Evolutionary conservation across 1,284 basidiomycete species (phyloP).

Genomic region (Naganishia liquefaciens): DNA sequence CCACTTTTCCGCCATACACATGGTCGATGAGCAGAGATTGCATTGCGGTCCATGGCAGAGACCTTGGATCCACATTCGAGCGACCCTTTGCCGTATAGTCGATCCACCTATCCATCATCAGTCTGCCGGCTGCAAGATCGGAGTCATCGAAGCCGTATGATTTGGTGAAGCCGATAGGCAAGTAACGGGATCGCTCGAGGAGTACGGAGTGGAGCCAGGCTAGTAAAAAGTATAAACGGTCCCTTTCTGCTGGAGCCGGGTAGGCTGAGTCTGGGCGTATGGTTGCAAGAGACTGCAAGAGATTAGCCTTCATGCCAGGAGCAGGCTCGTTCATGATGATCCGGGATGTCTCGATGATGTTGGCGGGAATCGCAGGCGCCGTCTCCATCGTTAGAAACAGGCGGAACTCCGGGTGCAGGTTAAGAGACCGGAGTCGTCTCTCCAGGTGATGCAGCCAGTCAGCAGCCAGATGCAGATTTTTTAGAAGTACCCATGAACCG

Average conservation of each 20-base stretch:
- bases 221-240: slow-evolving; percentile 87
- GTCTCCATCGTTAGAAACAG: slow-evolving; percentile 97
- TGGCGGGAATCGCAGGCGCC: slow-evolving; percentile 79
- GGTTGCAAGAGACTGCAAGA: slow-evolving; percentile 74
- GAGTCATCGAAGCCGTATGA: slow-evolving; percentile 97
- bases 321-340: slow-evolving; percentile 97
- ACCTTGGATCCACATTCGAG: slow-evolving; percentile 83
- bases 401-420: slow-evolving; percentile 84
- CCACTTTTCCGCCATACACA: slow-evolving; percentile 88
- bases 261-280: slow-evolving; percentile 48
- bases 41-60: slow-evolving; percentile 90
- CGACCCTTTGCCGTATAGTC: slow-evolving; percentile 75
- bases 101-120: slow-evolving; percentile 88
- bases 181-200: slow-evolving; percentile 91
- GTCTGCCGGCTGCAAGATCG: slow-evolving; percentile 88
- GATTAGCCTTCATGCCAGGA: slow-evolving; percentile 90
- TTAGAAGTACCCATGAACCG: slow-evolving; percentile 90
- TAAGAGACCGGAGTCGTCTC: slow-evolving; percentile 91
- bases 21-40: slow-evolving; percentile 88
- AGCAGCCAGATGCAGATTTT: slow-evolving; percentile 93
- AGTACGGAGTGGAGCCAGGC: slow-evolving; percentile 98
- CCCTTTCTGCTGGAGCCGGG: slow-evolving; percentile 86
- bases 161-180: slow-evolving; percentile 93
- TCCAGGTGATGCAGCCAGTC: slow-evolving; percentile 92
- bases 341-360: slow-evolving; percentile 89